A percentile compares a stretch with the other conserved stretches of the same genome.
phyloP scores from a whole-genome alignment of 805 yeast species.

The Pichia scutulata region DNA sequence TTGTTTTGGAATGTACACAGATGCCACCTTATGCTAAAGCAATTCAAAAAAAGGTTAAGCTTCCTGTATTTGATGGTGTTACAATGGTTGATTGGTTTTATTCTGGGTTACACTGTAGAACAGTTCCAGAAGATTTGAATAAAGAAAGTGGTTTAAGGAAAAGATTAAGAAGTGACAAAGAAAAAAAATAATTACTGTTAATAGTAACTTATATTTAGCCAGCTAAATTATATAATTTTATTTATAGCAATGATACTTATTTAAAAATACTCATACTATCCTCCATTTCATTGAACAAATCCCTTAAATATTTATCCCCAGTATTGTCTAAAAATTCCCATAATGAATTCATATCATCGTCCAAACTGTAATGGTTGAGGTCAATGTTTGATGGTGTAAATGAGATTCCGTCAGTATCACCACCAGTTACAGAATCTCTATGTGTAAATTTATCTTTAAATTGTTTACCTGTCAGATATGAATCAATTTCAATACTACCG shows the following conservation, averaged over 20 bases:
- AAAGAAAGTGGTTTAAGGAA: constrained; percentile 18
- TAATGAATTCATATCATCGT: constrained; percentile 9
- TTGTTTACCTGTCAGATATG: constrained; percentile 7
- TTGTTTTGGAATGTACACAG: constrained; percentile 30
- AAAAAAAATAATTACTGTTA: constrained; percentile 5
- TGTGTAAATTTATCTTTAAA: constrained; percentile 1
- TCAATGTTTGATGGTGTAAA: neutral
- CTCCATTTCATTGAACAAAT: constrained; percentile 26
- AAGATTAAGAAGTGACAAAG: constrained; percentile 23
- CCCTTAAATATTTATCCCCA: constrained; percentile 25
- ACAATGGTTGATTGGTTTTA: constrained; percentile 30
- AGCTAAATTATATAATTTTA: neutral
- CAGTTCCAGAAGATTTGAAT: constrained; percentile 16
- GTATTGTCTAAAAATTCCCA: constrained; percentile 29
- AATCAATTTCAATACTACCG: constrained; percentile 13
- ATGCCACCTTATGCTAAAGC: constrained; percentile 30
- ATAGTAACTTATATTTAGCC: neutral
- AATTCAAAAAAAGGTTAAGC: constrained; percentile 20
- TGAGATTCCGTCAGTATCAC: constrained; percentile 6
- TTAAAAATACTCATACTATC: constrained; percentile 6
- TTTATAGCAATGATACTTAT: neutral
- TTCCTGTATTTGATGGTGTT: constrained; percentile 28
- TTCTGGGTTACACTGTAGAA: constrained; percentile 20
- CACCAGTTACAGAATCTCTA: constrained; percentile 1
- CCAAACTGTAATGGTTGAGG: neutral